A percentile compares a stretch with the other conserved stretches of the same genome.
Conservation (phyloP, 345 rosid species). For the Sisymbrium irio region DNA sequence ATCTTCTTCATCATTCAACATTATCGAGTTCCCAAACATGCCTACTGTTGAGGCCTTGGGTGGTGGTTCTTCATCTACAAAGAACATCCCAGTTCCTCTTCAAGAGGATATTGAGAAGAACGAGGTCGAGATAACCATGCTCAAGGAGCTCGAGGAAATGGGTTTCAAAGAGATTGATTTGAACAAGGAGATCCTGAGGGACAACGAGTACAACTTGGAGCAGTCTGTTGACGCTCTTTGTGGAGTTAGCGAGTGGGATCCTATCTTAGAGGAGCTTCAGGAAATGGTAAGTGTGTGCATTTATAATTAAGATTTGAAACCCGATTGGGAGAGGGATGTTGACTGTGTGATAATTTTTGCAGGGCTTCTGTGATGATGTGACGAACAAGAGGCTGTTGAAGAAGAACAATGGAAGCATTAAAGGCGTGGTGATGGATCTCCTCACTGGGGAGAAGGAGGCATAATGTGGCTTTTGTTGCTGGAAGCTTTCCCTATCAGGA, state of each 20-base stretch:
- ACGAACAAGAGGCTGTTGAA: constrained; percentile 78
- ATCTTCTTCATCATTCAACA: constrained; percentile 41
- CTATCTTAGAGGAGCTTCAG: constrained; percentile 76
- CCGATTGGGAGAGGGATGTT: background rate
- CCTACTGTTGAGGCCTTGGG: constrained; percentile 18
- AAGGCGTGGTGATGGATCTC: constrained; percentile 86
- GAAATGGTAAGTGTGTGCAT: constrained; percentile 62
- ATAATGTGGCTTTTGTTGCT: constrained; percentile 16
- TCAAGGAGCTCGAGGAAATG: constrained; percentile 87
- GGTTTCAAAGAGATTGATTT: constrained; percentile 86
- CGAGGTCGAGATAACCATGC: constrained; percentile 49
- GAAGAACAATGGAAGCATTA: constrained; percentile 97
- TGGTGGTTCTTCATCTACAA: constrained; percentile 23
- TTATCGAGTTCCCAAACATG: constrained; percentile 45
- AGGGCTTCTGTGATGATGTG: constrained; percentile 81
- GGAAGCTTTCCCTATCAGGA: background rate
- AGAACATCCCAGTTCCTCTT: constrained; percentile 13
- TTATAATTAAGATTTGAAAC: background rate
- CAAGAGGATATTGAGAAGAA: constrained; percentile 23
- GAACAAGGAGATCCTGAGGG: constrained; percentile 83
- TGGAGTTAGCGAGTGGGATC: constrained; percentile 82
- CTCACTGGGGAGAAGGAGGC: constrained; percentile 62
- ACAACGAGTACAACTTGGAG: constrained; percentile 69
- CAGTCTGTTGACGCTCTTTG: constrained; percentile 77
- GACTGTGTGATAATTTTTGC: constrained; percentile 10